Conservation (phyloP, 1,139 yeast genomes). For the Ogataea hybrid region DNA sequence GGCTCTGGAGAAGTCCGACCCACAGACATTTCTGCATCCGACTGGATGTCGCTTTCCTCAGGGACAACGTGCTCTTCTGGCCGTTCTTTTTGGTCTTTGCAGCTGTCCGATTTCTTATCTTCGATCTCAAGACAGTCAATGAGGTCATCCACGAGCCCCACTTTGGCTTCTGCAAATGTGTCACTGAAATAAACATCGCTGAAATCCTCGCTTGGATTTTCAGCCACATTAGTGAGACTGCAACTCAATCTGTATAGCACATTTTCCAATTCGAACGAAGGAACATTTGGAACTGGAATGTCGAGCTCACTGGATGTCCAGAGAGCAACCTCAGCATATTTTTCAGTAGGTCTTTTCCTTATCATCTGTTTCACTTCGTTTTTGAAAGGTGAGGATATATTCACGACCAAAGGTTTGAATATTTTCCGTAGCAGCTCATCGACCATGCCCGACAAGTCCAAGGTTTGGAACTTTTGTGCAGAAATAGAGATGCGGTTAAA, state of each 20-base stretch:
- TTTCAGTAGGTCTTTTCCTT: conserved; percentile 5
- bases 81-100: neutral
- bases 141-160: conserved; percentile 17
- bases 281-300: conserved; percentile 20
- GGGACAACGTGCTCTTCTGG: neutral
- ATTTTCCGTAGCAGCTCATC: conserved; percentile 17
- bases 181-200: conserved; percentile 25
- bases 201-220: conserved; percentile 20
- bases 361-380: conserved; percentile 5
- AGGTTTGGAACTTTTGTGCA: conserved; percentile 3
- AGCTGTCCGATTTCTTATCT: neutral
- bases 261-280: conserved; percentile 22
- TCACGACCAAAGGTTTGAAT: conserved; percentile 16
- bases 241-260: conserved; percentile 19
- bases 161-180: conserved; percentile 19
- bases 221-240: conserved; percentile 14
- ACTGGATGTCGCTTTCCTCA: neutral
- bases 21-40: conserved; percentile 2
- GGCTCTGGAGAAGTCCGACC: neutral
- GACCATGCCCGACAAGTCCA: conserved; percentile 12
- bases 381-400: conserved; percentile 8
- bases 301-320: conserved; percentile 14
- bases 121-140: conserved; percentile 3
- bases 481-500: conserved; percentile 7
- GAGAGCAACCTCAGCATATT: conserved; percentile 18